phyloP scores from a whole-genome alignment of 495 filamentous ascomycete species.

The Penicillium tannophilum region DNA sequence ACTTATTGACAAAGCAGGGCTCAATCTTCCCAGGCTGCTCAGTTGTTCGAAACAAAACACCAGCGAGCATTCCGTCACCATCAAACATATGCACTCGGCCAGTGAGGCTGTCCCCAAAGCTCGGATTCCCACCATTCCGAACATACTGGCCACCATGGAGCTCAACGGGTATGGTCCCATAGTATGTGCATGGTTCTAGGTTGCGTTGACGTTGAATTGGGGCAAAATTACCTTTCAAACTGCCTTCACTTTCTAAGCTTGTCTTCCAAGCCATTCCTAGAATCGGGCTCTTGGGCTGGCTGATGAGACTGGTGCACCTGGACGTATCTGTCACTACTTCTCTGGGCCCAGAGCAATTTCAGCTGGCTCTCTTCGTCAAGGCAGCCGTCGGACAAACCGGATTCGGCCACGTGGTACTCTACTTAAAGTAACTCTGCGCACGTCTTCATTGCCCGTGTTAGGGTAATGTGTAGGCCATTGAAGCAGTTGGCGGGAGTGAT shows the following conservation, averaged over 20 bases:
- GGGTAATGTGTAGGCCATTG: not conserved
- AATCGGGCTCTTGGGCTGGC: not conserved
- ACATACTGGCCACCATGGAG: constrained; percentile 67
- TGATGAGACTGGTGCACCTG: not conserved
- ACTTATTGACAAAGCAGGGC: constrained; percentile 66
- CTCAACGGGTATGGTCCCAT: constrained; percentile 58
- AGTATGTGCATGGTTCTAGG: constrained; percentile 52
- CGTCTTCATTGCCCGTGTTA: not conserved
- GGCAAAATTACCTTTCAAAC: constrained; percentile 65
- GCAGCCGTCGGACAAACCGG: not conserved
- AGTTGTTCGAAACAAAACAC: constrained; percentile 55
- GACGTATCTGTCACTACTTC: not conserved
- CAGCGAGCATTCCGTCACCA: constrained; percentile 70
- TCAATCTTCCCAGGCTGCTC: constrained; percentile 31
- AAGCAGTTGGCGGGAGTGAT: not conserved
- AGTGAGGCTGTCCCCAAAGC: constrained; percentile 54
- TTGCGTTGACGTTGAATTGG: constrained; percentile 52
- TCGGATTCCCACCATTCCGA: constrained; percentile 69
- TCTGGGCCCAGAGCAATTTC: not conserved
- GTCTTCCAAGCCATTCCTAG: constrained; percentile 12
- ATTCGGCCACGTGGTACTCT: not conserved
- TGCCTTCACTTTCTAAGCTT: constrained; percentile 38
- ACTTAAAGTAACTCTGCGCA: not conserved
- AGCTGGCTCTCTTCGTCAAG: not conserved
- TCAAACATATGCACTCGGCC: constrained; percentile 70